Percentiles rank a stretch among this genome's conserved stretches.
phyloP scores from a whole-genome alignment of 345 rosid genomes.

The Citrus sp. region DNA sequence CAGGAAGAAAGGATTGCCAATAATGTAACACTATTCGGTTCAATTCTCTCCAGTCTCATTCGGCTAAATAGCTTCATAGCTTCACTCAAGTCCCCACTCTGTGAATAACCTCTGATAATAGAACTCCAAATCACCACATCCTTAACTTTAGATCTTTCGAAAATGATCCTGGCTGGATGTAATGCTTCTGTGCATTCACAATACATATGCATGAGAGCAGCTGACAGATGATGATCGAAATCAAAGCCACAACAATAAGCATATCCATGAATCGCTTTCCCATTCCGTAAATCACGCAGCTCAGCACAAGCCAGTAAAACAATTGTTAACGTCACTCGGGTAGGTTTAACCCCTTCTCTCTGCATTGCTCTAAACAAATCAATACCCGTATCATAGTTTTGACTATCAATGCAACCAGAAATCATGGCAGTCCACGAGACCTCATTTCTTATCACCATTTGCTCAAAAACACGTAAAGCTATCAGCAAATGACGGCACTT shows the following conservation, averaged over 20 bases:
- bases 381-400: slow-evolving; percentile 26
- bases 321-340: slow-evolving; percentile 38
- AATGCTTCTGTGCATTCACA: slow-evolving; percentile 24
- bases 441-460: slow-evolving; percentile 41
- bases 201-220: slow-evolving; percentile 45
- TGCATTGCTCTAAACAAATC: slow-evolving; percentile 47
- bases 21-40: slow-evolving; percentile 49
- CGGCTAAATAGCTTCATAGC: slow-evolving; percentile 37
- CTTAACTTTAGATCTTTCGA: slow-evolving; percentile 34
- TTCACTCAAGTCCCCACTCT: slow-evolving; percentile 29
- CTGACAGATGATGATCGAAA: slow-evolving; percentile 29
- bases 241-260: slow-evolving; percentile 37
- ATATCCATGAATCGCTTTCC: slow-evolving; percentile 54
- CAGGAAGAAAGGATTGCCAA: slow-evolving; percentile 51
- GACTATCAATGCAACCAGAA: slow-evolving; percentile 43
- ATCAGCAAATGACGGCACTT: slow-evolving; percentile 28
- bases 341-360: slow-evolving; percentile 38
- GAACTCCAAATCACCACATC: slow-evolving; percentile 64
- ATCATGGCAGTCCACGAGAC: slow-evolving; percentile 58
- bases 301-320: slow-evolving; percentile 37
- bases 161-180: slow-evolving; percentile 32
- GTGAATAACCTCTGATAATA: slow-evolving; percentile 39
- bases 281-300: slow-evolving; percentile 23
- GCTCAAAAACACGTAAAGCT: slow-evolving; percentile 38
- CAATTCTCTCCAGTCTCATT: slow-evolving; percentile 41